Evolutionary conservation across 2,329 filamentous ascomycete species (phyloP), one percentile per base, ranked within the genome.

Genomic region (Curvularia hawaiiensis): DNA sequence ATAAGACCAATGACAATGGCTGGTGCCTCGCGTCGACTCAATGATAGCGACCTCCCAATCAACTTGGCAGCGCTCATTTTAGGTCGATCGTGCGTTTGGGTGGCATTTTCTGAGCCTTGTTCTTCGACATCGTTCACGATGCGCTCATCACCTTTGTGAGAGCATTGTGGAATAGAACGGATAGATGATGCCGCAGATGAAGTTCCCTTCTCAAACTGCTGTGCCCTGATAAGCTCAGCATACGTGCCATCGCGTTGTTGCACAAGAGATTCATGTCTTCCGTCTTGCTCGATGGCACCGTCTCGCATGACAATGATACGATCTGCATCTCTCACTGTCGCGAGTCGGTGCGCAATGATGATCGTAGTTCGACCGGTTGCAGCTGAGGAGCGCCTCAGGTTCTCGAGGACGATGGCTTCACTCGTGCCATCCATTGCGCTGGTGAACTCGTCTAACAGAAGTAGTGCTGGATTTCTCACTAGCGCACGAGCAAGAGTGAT

Each of bases 1-100:
- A 76, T 41, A 4, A 83, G 66, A 5, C 80, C 81, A 6, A 80
- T 43, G 4, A 64, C 52, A 22, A 81, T 75, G 43, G 80, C 74
- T 9, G 71, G 65, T 2, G 68, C 58, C 50, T 82, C 77, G 9
- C 77, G 68, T 24, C 72, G 75, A 44, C 73, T 79, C 50, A 72
- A 28, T 1, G 58, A 46, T 16, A 73, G 40, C 45, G 63, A 73
- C 33, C 71, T 68, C n/a, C 30, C 49, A 43, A 72, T 68, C 24
- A 71, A 58, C 16, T 68, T 51, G 6, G 47, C 10, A 10, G 61
- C 54, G 39, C 50, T 66, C 50, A 67, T 68, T 12, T 60, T 63
- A 18, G 40, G 31, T 4, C 39, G 58, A 18, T 56, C 52, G 8
- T 24, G 28, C 12, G 33, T 20, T 9, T 50, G 9, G 12, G 33